phyloP scores from a whole-genome alignment of 257 asterid species.

The Gynochthodes officinalis region DNA sequence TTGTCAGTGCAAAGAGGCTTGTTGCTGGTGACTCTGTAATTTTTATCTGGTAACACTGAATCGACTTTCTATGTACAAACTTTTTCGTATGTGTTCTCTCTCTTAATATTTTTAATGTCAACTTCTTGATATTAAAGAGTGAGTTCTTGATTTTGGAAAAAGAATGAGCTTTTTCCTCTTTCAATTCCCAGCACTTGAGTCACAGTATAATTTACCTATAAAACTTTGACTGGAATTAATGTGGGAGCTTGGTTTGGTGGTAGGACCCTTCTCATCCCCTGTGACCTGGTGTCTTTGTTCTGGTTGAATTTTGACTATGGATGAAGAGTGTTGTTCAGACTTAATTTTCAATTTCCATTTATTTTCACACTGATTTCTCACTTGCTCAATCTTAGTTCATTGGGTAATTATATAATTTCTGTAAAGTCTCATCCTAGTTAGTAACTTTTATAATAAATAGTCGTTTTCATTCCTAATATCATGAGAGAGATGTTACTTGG shows the following conservation, averaged over 20 bases:
- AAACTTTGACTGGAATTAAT: neutral
- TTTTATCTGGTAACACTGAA: constrained; percentile 71
- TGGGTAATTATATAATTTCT: no score
- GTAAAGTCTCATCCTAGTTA: no score
- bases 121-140: neutral
- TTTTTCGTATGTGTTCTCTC: neutral
- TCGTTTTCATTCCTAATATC: neutral
- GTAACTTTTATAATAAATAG: no score
- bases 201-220: neutral
- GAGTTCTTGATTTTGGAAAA: no score
- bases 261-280: no score
- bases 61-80: neutral
- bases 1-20: constrained; percentile 92
- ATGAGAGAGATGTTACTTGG: neutral
- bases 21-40: constrained; percentile 95
- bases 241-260: neutral
- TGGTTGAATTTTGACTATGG: neutral
- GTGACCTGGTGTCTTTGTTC: neutral
- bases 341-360: no score
- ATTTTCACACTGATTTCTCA: no score
- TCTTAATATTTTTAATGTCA: neutral
- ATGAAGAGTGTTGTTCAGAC: no score
- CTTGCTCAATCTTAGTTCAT: no score
- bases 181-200: neutral
- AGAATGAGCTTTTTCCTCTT: neutral